phyloP scores from a whole-genome alignment of 768 basidiomycete species.

The Russula sp. region DNA sequence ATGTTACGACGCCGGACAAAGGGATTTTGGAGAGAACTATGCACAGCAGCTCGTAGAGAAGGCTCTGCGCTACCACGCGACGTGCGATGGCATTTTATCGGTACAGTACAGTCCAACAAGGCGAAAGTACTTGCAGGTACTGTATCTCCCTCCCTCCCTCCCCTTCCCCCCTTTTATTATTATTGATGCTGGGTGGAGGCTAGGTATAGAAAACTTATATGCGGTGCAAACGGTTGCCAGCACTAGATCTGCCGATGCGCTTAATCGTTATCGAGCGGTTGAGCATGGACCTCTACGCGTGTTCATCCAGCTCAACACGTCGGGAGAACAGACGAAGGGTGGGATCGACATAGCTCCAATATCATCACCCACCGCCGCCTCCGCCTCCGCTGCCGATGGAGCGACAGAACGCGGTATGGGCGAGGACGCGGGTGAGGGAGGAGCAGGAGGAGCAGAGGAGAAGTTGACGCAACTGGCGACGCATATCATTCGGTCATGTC shows the following conservation, averaged over 20 bases:
- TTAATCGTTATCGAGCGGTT: slow-evolving; percentile 69
- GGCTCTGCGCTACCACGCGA: slow-evolving; percentile 45
- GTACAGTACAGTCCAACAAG: slow-evolving; percentile 22
- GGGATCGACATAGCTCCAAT: slow-evolving; percentile 47
- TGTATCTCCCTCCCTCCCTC: not conserved
- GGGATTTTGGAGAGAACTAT: slow-evolving; percentile 98
- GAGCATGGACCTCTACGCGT: slow-evolving; percentile 67
- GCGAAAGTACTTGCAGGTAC: slow-evolving; percentile 25
- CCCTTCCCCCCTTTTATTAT: not conserved
- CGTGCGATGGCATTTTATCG: slow-evolving; percentile 43
- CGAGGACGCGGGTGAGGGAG: too few species aligned
- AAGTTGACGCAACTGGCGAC: slow-evolving; percentile 59
- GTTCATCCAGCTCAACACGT: slow-evolving; percentile 93
- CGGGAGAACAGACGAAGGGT: slow-evolving; percentile 87
- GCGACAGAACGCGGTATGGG: too few species aligned
- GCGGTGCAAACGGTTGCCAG: slow-evolving; percentile 85
- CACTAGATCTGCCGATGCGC: slow-evolving; percentile 69
- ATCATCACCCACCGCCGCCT: not conserved
- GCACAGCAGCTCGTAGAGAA: slow-evolving; percentile 91
- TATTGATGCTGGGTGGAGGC: not conserved
- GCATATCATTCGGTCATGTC: slow-evolving; percentile 70
- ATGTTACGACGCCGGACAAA: slow-evolving; percentile 76
- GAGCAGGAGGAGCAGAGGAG: slow-evolving; percentile 20
- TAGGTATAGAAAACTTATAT: slow-evolving; percentile 58
- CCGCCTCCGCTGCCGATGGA: too few species aligned